Conservation (phyloP, 345 rosid species). For the Brassica nigra region DNA sequence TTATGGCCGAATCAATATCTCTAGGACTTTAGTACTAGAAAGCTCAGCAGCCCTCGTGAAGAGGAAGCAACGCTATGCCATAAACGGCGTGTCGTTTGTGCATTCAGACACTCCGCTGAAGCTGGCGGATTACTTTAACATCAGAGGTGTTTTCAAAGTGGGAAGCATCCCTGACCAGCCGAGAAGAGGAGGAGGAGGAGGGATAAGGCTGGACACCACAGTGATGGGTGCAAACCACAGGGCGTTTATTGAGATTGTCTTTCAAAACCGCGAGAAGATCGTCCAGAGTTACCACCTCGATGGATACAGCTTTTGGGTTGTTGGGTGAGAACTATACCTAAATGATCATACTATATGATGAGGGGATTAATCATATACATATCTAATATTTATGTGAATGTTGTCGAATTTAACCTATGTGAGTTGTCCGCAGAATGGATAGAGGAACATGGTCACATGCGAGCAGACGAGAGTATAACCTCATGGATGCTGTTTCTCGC, state of each 20-base stretch:
- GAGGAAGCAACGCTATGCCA: conserved; percentile 79
- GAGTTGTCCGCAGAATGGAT: conserved; percentile 61
- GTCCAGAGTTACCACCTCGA: conserved; percentile 85
- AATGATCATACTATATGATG: not conserved
- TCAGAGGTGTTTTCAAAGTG: conserved; percentile 59
- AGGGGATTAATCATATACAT: not conserved
- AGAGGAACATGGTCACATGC: conserved; percentile 69
- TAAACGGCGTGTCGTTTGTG: conserved; percentile 72
- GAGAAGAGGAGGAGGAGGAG: conserved; percentile 9
- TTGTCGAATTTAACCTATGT: not conserved
- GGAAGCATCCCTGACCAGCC: conserved; percentile 70
- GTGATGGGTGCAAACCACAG: conserved; percentile 74
- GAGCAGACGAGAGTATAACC: conserved; percentile 71
- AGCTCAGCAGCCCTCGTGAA: conserved; percentile 62
- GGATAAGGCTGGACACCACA: conserved; percentile 60
- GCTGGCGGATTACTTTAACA: conserved; percentile 83
- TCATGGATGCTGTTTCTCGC: conserved; percentile 75
- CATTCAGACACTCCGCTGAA: conserved; percentile 77
- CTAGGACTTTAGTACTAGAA: conserved; percentile 60
- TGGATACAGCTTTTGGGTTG: conserved; percentile 85
- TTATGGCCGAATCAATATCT: conserved; percentile 65
- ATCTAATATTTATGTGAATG: not conserved
- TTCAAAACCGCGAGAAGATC: conserved; percentile 70
- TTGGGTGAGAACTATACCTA: conserved; percentile 58
- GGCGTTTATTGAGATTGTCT: conserved; percentile 70